A percentile compares a stretch with the other conserved stretches of the same genome.
phyloP scores from a whole-genome alignment of 139 green algal genomes.

The Gonium pectorale region DNA sequence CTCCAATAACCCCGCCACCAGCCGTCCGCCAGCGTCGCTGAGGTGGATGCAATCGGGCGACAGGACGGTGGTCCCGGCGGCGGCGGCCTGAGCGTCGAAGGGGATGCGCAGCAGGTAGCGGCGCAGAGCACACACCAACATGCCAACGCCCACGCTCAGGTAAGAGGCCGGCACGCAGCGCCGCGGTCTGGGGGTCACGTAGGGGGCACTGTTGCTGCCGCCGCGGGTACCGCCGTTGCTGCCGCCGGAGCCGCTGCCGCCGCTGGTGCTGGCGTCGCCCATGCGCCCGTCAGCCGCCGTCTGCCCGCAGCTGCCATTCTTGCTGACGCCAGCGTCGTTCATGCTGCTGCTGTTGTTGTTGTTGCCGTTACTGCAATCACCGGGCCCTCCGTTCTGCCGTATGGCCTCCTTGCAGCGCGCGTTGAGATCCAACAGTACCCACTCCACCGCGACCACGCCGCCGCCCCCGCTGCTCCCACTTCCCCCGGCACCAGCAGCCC shows the following conservation, averaged over 20 bases:
- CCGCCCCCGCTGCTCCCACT: neutral
- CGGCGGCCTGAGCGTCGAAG: neutral
- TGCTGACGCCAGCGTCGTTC: no score
- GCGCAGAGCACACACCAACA: neutral
- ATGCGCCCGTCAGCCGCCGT: no score
- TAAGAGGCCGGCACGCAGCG: neutral
- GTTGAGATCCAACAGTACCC: neutral
- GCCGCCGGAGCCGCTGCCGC: neutral
- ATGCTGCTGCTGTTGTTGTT: neutral
- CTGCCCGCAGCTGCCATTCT: no score
- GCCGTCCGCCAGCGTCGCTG: neutral
- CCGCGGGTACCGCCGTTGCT: neutral
- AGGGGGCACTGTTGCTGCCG: neutral
- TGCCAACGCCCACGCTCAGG: neutral
- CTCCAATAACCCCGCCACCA: neutral
- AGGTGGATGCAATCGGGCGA: constrained; percentile 20
- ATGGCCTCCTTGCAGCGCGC: neutral
- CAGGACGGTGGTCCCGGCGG: neutral
- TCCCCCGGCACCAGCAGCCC: no score
- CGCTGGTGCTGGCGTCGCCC: no score
- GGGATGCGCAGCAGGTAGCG: neutral
- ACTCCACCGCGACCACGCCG: neutral
- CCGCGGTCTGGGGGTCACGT: neutral
- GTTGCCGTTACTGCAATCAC: neutral
- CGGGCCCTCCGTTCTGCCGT: no score